phyloP scores from a whole-genome alignment of 2,329 filamentous ascomycete genomes.

The Ceratocystis colombiana region DNA sequence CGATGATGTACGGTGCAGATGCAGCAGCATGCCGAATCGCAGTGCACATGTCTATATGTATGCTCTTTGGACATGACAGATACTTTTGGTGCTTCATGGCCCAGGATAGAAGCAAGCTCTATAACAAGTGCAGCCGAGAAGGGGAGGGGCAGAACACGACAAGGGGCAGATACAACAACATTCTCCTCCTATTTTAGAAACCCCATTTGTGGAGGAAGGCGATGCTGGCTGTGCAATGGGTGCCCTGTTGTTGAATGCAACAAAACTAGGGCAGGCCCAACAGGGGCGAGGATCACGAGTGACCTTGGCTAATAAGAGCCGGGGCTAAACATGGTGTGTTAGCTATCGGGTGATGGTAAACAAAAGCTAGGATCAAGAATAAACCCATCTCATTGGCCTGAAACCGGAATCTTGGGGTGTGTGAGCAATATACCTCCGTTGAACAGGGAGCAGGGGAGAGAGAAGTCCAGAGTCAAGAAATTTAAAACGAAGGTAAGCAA shows the following conservation, averaged over 20 bases:
- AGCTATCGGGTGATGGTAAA: background rate
- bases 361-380: background rate
- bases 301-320: background rate
- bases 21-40: background rate
- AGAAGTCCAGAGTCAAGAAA: background rate
- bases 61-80: background rate
- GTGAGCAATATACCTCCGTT: background rate
- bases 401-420: background rate
- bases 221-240: background rate
- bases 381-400: background rate
- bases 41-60: background rate
- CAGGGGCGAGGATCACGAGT: background rate
- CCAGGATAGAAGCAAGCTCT: background rate
- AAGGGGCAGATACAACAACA: background rate
- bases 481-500: background rate
- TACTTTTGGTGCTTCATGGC: background rate
- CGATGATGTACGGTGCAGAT: constrained; percentile 1
- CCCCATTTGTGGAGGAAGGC: background rate
- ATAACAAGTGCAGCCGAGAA: background rate
- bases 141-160: background rate
- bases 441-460: constrained; percentile 7
- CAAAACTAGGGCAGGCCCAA: background rate
- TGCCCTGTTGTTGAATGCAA: constrained; percentile 4
- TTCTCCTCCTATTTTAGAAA: background rate
- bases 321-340: background rate